Conservation (phyloP, 129 eudicot species). For the Flaveria linearis region DNA sequence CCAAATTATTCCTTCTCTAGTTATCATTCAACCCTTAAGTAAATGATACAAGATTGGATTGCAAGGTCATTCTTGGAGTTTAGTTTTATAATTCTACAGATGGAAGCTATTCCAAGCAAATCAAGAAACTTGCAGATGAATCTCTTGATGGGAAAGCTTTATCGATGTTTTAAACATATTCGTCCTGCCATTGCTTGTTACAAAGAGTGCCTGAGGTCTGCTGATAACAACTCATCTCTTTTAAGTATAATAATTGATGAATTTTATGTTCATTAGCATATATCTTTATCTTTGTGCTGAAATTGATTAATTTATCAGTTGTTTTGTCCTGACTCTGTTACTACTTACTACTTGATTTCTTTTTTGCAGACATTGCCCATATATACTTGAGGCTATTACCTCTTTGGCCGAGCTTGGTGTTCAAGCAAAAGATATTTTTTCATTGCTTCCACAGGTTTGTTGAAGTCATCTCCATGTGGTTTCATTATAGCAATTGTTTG, state of each 20-base stretch:
- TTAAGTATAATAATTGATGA: conserved; percentile 20
- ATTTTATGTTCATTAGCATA: conserved; percentile 1
- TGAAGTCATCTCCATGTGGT: conserved; percentile 20
- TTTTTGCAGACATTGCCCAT: conserved; percentile 76
- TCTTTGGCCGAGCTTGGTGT: conserved; percentile 93
- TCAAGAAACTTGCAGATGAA: conserved; percentile 84
- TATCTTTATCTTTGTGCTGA: not conserved
- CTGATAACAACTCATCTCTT: not conserved
- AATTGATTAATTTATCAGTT: conserved; percentile 7
- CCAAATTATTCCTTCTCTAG: not conserved
- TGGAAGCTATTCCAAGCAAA: conserved; percentile 90
- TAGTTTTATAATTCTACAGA: conserved; percentile 43
- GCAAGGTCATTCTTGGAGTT: conserved; percentile 17
- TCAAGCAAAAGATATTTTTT: conserved; percentile 76
- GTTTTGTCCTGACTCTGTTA: conserved; percentile 11
- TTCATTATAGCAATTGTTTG: not conserved
- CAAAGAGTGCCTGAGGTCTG: conserved; percentile 89
- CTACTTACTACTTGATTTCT: not conserved
- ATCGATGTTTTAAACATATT: conserved; percentile 68
- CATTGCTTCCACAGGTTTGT: conserved; percentile 86
- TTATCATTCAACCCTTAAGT: not conserved
- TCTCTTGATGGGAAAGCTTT: conserved; percentile 84
- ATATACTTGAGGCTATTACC: conserved; percentile 70
- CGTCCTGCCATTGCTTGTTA: conserved; percentile 82
- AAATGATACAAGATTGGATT: conserved; percentile 4